Conservation (phyloP, 1,284 basidiomycete species). For the Ceratobasidium papillatum region DNA sequence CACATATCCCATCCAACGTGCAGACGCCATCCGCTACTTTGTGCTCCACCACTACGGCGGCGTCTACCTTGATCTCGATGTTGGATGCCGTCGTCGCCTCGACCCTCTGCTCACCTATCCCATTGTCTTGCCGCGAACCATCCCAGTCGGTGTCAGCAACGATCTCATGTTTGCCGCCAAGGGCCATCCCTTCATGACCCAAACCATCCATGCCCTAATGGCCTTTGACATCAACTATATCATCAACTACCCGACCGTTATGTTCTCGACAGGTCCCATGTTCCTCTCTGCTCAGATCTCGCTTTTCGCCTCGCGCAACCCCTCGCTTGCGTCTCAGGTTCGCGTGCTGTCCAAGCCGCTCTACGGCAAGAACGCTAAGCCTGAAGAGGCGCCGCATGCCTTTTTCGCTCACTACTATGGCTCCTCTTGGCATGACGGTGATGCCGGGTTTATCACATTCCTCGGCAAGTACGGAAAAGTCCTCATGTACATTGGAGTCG, state of each 20-base stretch:
- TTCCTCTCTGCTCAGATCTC: constrained; percentile 89
- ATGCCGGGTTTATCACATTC: constrained; percentile 92
- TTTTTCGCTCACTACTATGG: constrained; percentile 98
- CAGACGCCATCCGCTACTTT: constrained; percentile 98
- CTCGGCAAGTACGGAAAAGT: constrained; percentile 85
- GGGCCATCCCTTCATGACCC: constrained; percentile 88
- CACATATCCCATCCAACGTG: constrained; percentile 93
- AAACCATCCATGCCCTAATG: constrained; percentile 90
- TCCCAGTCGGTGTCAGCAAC: constrained; percentile 96
- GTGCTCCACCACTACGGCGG: constrained; percentile 96
- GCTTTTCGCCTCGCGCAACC: constrained; percentile 78
- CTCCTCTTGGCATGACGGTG: constrained; percentile 95
- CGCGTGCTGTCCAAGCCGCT: constrained; percentile 92
- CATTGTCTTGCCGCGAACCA: constrained; percentile 92
- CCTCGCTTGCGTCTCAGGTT: constrained; percentile 67
- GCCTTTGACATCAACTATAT: constrained; percentile 95
- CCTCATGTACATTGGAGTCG: constrained; percentile 82
- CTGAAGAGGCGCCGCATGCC: constrained; percentile 84
- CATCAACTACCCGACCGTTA: constrained; percentile 98
- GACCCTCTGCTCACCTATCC: constrained; percentile 90
- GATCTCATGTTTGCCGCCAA: constrained; percentile 94
- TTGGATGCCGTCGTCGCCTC: constrained; percentile 90
- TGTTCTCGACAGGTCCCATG: constrained; percentile 99
- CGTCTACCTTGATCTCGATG: constrained; percentile 96
- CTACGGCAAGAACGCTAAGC: constrained; percentile 95